Base-by-base conservation (phyloP, 2,329 filamentous ascomycete genomes). In the Cladosporium colombiae region DNA sequence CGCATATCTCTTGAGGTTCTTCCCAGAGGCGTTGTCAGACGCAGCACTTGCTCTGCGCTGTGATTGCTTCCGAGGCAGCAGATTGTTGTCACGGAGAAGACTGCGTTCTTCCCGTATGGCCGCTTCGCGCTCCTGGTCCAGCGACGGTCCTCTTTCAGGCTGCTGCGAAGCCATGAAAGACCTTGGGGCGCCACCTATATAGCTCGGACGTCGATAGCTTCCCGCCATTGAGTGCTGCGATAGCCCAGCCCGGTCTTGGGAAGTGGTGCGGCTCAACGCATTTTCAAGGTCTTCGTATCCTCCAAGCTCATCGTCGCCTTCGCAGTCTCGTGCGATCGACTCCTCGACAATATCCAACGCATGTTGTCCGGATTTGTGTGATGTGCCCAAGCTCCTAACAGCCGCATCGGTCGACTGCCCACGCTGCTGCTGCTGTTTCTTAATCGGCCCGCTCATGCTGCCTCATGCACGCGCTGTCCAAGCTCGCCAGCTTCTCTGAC, bases 141-240 rank as follows among this genome's bases (percentile, higher is more conserved):
- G 72, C 65, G n/a, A 72, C 62, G 2, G 80, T 11, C 23, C 46
- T 27, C 62, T 82, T 76, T 75, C 80, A 68, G 77, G 80, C 33
- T 88, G 70, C 64, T 74, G 77, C 83, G 90, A 67, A 83, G 87
- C 86, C 29, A 91, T 85, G 66, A 96, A 83, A 3, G 90, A 89
- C 63, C 92, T 84, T 1, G 88, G 85, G 27, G 89, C 89, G 14
- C 89, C 90, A 33, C 89, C 88, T 52, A 95, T 88, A 74, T 89
- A 90, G 70, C 88, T 91, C 0, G 92, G 91, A 55, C 92, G 86
- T 64, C 91, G 87, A 79, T 95, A 97, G 35, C 86, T 86, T 40
- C 85, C 84, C 21, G 83, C 82, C 79, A 90, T 83, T 18, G 86
- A 85, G 67, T 81, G 78, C 46, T 71, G 64, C 44, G 63, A 58